A percentile compares a stretch with the other conserved stretches of the same genome.
These are phyloP conservation scores for Phytophthora pinifolia DNA, from an alignment of 352 stramenopile species.

Conservation along the genomic window DNA sequence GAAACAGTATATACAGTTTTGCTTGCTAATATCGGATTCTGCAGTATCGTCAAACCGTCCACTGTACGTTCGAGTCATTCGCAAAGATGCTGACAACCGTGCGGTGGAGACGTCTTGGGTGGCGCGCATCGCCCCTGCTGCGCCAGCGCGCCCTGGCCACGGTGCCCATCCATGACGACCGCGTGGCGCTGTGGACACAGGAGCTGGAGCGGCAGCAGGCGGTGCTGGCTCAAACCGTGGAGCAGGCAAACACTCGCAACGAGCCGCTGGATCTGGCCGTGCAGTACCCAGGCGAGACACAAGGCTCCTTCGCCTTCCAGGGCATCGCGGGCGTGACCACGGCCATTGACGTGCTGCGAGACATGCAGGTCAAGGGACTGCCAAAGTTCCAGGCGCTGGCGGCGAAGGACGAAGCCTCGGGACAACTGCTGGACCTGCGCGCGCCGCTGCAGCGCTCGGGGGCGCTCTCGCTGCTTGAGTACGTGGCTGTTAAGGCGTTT, in stretches of 20 bases:
- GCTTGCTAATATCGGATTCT: too few relatives aligned
- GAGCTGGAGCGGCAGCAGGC: constrained; percentile 55
- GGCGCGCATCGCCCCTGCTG: constrained; percentile 4
- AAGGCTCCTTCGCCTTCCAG: constrained; percentile 40
- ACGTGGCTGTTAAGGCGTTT: constrained; percentile 6
- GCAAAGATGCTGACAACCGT: constrained; percentile 23
- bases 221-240: constrained; percentile 6
- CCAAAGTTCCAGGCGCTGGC: constrained; percentile 66
- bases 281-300: constrained; percentile 24
- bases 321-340: constrained; percentile 47
- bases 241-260: constrained; percentile 15
- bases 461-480: constrained; percentile 65
- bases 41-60: too few relatives aligned
- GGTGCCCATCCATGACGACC: constrained; percentile 45
- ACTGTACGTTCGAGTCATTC: too few relatives aligned
- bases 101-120: constrained; percentile 19
- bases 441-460: constrained; percentile 48
- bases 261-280: constrained; percentile 52
- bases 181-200: constrained; percentile 51
- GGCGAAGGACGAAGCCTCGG: constrained; percentile 38
- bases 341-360: constrained; percentile 60
- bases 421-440: constrained; percentile 56
- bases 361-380: constrained; percentile 51
- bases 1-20: too few relatives aligned
- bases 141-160: constrained; percentile 26